These are phyloP conservation scores for Cyberlindnera veronae DNA, from an alignment of 805 yeast genomes.

Conservation along the genomic window DNA sequence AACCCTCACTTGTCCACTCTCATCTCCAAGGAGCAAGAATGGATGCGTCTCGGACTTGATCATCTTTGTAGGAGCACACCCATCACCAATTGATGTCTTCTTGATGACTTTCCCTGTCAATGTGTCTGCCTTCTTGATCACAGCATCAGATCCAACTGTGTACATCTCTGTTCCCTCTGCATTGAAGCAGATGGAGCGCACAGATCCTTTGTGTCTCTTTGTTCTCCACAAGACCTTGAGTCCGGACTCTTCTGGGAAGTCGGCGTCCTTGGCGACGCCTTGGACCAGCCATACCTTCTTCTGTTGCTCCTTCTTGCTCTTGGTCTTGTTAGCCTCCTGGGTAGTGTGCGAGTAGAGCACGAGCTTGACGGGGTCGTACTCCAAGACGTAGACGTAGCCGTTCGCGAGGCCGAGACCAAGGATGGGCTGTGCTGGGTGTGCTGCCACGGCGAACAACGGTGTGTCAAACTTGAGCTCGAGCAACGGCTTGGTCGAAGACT, in stretches of 20 bases:
- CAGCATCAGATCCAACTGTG: slow-evolving; percentile 76
- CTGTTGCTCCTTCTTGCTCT: slow-evolving; percentile 27
- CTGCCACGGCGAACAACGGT: slow-evolving; percentile 71
- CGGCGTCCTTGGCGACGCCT: slow-evolving; percentile 21
- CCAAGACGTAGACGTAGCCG: slow-evolving; percentile 65
- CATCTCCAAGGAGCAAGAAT: slow-evolving; percentile 57
- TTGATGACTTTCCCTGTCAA: slow-evolving; percentile 72
- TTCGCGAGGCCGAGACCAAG: slow-evolving; percentile 74
- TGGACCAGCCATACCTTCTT: slow-evolving; percentile 46
- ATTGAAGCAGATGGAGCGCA: slow-evolving; percentile 66
- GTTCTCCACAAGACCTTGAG: slow-evolving; percentile 68
- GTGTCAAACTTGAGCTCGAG: slow-evolving; percentile 43
- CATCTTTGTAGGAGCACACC: slow-evolving; percentile 30
- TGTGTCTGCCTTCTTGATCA: slow-evolving; percentile 69
- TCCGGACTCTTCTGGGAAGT: slow-evolving; percentile 19
- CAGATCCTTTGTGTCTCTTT: slow-evolving; percentile 85
- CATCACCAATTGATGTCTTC: slow-evolving; percentile 9
- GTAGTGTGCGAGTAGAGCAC: slow-evolving; percentile 32
- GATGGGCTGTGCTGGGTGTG: slow-evolving; percentile 71
- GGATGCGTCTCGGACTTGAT: slow-evolving; percentile 34
- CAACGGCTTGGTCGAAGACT: slow-evolving; percentile 28
- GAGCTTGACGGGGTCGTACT: slow-evolving; percentile 50
- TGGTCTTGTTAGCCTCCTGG: slow-evolving; percentile 25
- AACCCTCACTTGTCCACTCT: slow-evolving; percentile 63
- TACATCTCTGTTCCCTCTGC: slow-evolving; percentile 48